These are phyloP conservation scores for Collybia nuda DNA, from an alignment of 768 basidiomycete species.

Conservation along the genomic window DNA sequence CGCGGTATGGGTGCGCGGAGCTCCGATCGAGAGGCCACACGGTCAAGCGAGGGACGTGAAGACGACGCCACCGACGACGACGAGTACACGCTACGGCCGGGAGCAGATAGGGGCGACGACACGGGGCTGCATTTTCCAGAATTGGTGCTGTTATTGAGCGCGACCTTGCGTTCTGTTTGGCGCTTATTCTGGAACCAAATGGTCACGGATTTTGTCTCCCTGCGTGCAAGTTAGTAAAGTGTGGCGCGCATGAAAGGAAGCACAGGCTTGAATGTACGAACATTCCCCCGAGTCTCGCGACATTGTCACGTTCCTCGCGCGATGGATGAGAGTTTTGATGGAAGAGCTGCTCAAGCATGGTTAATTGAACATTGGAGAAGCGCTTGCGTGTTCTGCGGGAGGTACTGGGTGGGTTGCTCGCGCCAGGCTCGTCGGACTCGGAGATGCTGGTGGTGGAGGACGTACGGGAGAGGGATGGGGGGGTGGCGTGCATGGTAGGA, in stretches of 20 bases:
- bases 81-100: constrained; percentile 21
- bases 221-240: constrained; percentile 16
- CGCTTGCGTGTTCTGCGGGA: constrained; percentile 67
- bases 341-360: constrained; percentile 72
- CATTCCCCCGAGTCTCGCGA: constrained; percentile 65
- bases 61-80: constrained; percentile 19
- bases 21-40: constrained; percentile 55
- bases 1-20: constrained; percentile 36
- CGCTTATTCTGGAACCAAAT: constrained; percentile 87
- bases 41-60: constrained; percentile 54
- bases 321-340: constrained; percentile 73
- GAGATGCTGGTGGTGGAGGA: constrained; percentile 57
- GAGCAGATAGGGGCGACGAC: constrained; percentile 17
- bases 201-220: constrained; percentile 71
- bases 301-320: constrained; percentile 67
- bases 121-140: constrained; percentile 19
- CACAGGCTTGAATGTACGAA: constrained; percentile 32
- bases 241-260: too few species aligned
- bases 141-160: constrained; percentile 36
- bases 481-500: constrained; percentile 8
- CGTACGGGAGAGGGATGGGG: constrained; percentile 38
- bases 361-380: constrained; percentile 66
- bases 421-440: constrained; percentile 45
- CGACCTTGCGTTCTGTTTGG: constrained; percentile 62
- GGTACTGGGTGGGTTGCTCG: constrained; percentile 27